Base-by-base conservation (phyloP, 805 yeast species). In the Lachancea fermentati region DNA sequence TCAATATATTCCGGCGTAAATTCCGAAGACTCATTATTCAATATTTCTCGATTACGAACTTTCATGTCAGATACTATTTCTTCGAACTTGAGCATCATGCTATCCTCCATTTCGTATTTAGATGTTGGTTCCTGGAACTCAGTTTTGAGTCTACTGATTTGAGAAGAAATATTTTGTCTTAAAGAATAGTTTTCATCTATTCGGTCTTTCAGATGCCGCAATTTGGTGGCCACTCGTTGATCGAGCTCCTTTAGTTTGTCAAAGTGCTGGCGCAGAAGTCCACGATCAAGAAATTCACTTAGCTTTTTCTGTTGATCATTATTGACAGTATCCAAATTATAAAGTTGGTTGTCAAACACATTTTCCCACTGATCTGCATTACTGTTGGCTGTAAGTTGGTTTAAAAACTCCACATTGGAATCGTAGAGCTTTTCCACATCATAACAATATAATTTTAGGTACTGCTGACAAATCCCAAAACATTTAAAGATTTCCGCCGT, bases 341-440 rank as follows among this genome's bases (percentile, higher is more conserved):
- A 28, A 13, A 58, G 42, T 11, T 50, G 41, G 12, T 52, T 51
- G 5, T 53, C 41, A 37, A 55, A 69, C 25, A 65, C 59, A 0
- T 41, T 50, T 34, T 51, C 51, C 77, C 78, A 73, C 24, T 59
- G 53, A 18, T 68, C 65, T 14, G 63, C 61, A 15, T 71, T 57
- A 1, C 76, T 68, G 44, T 72, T 70, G 28, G 58, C 52, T 35
- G 63, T 63, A 25, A 77, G 54, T 19, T 70, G 52, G 37, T 59
- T 60, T 22, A 67, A 47, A 58, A 67, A 58, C 32, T 68, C 55
- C 42, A 65, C 48, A 15, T 67, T 60, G 11, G 64, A 55, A 39
- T 62, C 55, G 51, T 72, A 73, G 17, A 59, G 60, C 43, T 70
- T 72, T 41, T 72, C 75, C 2, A 72, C 69, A n/a, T 75, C 78